Base-by-base conservation (phyloP, 176 grass and related monocot species). In the Carex myosuroides region DNA sequence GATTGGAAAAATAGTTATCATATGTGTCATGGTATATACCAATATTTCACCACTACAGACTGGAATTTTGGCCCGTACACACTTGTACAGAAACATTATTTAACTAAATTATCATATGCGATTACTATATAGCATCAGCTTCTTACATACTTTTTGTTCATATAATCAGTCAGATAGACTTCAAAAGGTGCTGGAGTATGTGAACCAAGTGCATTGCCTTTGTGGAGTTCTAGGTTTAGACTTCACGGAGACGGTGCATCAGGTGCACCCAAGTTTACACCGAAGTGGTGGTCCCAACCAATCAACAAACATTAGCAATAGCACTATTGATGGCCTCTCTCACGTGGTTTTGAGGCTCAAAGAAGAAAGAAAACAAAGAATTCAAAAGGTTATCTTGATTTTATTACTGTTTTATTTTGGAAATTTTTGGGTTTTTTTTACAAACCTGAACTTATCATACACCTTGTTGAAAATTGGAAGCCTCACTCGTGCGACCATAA, bases 181-280 rank as follows among this genome's bases (percentile, higher is more conserved):
- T 88, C 88, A 92, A 3, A 99, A 92, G 89, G 91, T 95, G 68
- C 85, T 99, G 70, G 91, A 89, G 77, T 89, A 92, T 17, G 88
- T 99, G 76, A 95, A 91, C 80, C 86, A 99, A 89, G 91, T 98
- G 68, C 96, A 99, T 85, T 92, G 75, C 70, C 89, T 99, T 72
- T 99, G 96, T 60, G 91, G 90, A 24, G 81, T 95, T 55, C 93
- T 99, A 80, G 91, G 93, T 73, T 76, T 90, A 33, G 90, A 99
- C 84, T 99, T 95, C 48, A 88, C 18, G 29, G 90, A 89, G 79
- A 99, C 90, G 22, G 88, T 99, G 68, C 87, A 92, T 35, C 85
- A 88, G 85, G 73, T 99, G 76, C 96, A 99, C 80, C 96, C 93
- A 12, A 99, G 93, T 99, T 89, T 99, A 85, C 88, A 95, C 83